These are phyloP conservation scores for Suhomyces canberraensis DNA, from an alignment of 805 yeast genomes.

Conservation along the genomic window DNA sequence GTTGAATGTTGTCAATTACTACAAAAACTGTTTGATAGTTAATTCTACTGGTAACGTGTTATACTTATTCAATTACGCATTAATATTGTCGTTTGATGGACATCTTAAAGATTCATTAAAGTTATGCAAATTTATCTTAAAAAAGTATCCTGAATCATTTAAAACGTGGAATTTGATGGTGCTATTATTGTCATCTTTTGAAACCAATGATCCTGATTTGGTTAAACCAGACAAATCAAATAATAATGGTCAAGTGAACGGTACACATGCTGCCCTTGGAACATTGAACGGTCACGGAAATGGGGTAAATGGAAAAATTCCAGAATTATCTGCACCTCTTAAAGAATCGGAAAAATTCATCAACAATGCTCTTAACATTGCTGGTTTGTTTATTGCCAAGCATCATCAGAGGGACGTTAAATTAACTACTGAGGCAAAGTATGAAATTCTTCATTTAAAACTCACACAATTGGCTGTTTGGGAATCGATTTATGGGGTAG, in stretches of 20 bases:
- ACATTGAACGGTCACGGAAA: not conserved
- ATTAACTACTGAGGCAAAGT: constrained; percentile 30
- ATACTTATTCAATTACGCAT: constrained; percentile 45
- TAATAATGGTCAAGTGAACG: not conserved
- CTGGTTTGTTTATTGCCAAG: constrained; percentile 29
- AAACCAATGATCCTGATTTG: constrained; percentile 36
- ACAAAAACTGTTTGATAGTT: constrained; percentile 35
- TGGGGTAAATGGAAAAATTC: not conserved
- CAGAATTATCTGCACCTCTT: constrained; percentile 1
- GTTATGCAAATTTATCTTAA: constrained; percentile 48
- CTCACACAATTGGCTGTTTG: constrained; percentile 71
- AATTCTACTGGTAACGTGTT: constrained; percentile 32
- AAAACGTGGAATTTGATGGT: constrained; percentile 67
- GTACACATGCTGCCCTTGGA: not conserved
- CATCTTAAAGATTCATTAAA: constrained; percentile 42
- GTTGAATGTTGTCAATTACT: constrained; percentile 18
- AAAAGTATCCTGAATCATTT: constrained; percentile 51
- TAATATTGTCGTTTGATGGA: constrained; percentile 43
- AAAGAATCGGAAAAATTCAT: constrained; percentile 56
- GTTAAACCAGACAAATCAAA: not conserved
- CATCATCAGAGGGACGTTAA: constrained; percentile 22
- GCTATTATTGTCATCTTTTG: constrained; percentile 59
- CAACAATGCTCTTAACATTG: constrained; percentile 48
- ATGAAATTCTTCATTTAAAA: constrained; percentile 63
- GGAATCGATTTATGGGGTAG: constrained; percentile 57